Conservation (phyloP, 441 rosid species). For the Geranium incanum region DNA sequence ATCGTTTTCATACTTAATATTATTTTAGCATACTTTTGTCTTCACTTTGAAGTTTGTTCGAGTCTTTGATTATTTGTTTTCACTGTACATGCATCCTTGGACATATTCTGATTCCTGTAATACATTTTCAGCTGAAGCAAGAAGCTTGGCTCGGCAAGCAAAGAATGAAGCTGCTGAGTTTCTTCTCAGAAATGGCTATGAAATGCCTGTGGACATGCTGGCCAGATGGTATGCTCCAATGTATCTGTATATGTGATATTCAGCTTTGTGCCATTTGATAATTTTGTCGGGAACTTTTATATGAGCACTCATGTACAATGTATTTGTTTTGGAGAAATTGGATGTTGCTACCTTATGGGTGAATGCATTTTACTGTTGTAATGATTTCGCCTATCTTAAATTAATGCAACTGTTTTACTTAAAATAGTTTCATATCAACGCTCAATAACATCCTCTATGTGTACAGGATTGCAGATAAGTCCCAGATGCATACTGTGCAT, state of each 20-base stretch:
- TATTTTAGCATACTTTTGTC: too few species aligned
- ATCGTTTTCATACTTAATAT: too few species aligned
- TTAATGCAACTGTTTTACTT: background rate
- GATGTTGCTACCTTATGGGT: too few species aligned
- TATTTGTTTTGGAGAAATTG: too few species aligned
- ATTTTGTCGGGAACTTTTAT: too few species aligned
- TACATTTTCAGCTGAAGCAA: conserved; percentile 75
- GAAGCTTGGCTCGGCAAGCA: conserved; percentile 94
- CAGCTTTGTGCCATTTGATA: background rate
- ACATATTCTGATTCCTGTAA: background rate
- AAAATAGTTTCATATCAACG: background rate
- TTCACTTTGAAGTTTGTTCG: too few species aligned
- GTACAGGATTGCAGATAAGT: conserved; percentile 87
- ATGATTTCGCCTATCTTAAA: background rate
- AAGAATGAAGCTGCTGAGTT: conserved; percentile 98
- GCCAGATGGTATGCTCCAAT: conserved; percentile 51
- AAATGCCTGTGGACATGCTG: conserved; percentile 83
- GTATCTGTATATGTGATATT: background rate
- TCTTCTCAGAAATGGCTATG: conserved; percentile 28
- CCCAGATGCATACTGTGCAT: conserved; percentile 95
- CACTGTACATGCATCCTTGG: background rate
- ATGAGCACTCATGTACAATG: too few species aligned
- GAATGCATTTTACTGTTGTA: too few species aligned
- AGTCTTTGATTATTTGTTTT: too few species aligned
- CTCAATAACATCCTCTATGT: background rate